phyloP scores from a whole-genome alignment of 2,329 filamentous ascomycete species.

The Rachicladosporium sp. region DNA sequence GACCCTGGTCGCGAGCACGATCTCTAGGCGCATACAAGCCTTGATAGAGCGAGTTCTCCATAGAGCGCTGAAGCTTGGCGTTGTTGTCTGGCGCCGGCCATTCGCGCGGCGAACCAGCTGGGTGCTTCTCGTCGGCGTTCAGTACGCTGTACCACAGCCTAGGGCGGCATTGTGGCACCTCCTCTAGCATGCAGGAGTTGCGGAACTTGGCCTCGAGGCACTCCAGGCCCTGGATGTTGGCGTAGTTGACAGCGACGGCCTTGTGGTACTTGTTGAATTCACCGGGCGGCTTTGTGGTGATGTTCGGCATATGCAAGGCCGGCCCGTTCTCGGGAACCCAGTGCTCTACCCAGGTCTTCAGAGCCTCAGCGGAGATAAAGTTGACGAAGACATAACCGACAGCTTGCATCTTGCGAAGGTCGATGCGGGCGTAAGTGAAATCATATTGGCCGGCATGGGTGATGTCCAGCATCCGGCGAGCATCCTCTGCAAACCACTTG shows the following conservation, averaged over 20 bases:
- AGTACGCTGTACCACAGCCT: slow-evolving; percentile 54
- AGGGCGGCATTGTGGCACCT: slow-evolving; percentile 67
- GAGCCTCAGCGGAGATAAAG: slow-evolving; percentile 66
- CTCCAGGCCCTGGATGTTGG: slow-evolving; percentile 90
- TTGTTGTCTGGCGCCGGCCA: slow-evolving; percentile 75
- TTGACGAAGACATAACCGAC: slow-evolving; percentile 98
- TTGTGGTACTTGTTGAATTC: slow-evolving; percentile 54
- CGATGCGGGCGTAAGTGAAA: slow-evolving; percentile 87
- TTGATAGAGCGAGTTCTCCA: slow-evolving; percentile 74
- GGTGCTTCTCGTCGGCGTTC: slow-evolving; percentile 29
- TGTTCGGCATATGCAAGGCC: slow-evolving; percentile 40
- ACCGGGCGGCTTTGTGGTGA: background rate
- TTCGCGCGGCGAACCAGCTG: slow-evolving; percentile 57
- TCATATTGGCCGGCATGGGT: slow-evolving; percentile 76
- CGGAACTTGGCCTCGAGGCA: slow-evolving; percentile 89
- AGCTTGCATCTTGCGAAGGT: slow-evolving; percentile 41
- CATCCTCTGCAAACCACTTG: slow-evolving; percentile 53
- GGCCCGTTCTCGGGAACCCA: slow-evolving; percentile 42
- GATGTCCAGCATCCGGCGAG: slow-evolving; percentile 69
- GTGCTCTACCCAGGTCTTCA: slow-evolving; percentile 55
- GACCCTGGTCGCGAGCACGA: slow-evolving; percentile 37
- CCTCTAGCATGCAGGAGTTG: slow-evolving; percentile 92
- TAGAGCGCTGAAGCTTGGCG: slow-evolving; percentile 76
- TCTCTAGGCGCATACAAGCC: slow-evolving; percentile 71
- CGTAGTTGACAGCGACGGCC: slow-evolving; percentile 82